Evolutionary conservation across 345 rosid species (phyloP).

Genomic region (Erodium maritimum): DNA sequence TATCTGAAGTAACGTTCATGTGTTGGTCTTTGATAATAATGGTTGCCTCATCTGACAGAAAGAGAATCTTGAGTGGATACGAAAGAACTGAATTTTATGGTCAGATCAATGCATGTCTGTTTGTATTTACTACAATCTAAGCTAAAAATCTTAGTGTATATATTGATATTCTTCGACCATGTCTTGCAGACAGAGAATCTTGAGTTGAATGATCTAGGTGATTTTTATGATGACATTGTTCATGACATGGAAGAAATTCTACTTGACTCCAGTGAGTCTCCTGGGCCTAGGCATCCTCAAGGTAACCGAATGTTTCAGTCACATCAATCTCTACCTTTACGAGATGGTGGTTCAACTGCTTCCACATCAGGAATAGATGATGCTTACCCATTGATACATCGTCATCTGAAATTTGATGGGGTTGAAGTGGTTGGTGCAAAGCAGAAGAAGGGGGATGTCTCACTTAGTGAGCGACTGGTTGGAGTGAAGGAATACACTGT

Average conservation of each 20-base stretch:
- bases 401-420: slow-evolving; percentile 47
- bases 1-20: no score
- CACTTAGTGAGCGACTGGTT: slow-evolving; percentile 85
- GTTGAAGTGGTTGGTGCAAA: slow-evolving; percentile 83
- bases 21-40: no score
- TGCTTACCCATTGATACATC: slow-evolving; percentile 22
- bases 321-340: slow-evolving; percentile 36
- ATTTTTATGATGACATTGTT: slow-evolving; percentile 67
- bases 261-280: slow-evolving; percentile 67
- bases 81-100: no score
- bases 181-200: slow-evolving; percentile 44
- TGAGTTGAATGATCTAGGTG: slow-evolving; percentile 29
- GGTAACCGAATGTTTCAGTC: slow-evolving; percentile 37
- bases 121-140: no score
- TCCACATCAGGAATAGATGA: slow-evolving; percentile 51
- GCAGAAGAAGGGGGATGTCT: slow-evolving; percentile 87
- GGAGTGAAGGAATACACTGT: slow-evolving; percentile 91
- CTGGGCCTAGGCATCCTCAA: slow-evolving; percentile 45
- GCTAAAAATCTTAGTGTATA: not conserved
- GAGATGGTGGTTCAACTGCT: slow-evolving; percentile 77
- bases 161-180: slow-evolving; percentile 13
- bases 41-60: no score
- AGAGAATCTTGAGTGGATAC: no score
- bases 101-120: no score
- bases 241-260: slow-evolving; percentile 96